These are phyloP conservation scores for Hygrophila difformis DNA, from an alignment of 257 asterid species.

Conservation along the genomic window DNA sequence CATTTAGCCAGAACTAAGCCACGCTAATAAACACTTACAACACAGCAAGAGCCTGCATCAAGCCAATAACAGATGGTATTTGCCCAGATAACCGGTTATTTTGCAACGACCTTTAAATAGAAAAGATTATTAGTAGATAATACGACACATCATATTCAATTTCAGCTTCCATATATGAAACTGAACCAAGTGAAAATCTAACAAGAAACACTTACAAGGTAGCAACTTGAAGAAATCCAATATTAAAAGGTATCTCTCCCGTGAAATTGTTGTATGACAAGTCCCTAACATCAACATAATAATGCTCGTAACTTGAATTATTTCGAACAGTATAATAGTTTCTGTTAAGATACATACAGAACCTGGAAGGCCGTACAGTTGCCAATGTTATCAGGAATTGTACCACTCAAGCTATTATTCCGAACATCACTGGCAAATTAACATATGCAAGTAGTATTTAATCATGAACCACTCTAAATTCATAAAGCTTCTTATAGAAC, in stretches of 20 bases:
- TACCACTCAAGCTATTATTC: conserved; percentile 84
- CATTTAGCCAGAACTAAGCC: not conserved
- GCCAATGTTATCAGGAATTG: conserved; percentile 77
- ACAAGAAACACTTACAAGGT: conserved; percentile 57
- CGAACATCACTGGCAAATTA: conserved; percentile 73
- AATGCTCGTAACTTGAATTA: not conserved
- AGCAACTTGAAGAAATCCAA: conserved; percentile 98
- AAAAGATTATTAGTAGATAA: not conserved
- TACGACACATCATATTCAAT: no score
- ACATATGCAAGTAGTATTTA: no score
- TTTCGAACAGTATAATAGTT: not conserved
- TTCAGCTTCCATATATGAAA: no score
- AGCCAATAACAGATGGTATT: conserved; percentile 89
- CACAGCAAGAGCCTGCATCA: conserved; percentile 99
- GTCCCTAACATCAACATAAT: conserved; percentile 43
- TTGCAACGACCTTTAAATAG: conserved; percentile 32
- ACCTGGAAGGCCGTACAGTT: conserved; percentile 97
- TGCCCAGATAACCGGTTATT: conserved; percentile 62
- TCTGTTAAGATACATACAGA: conserved; percentile 57
- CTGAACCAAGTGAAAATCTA: no score
- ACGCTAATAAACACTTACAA: conserved; percentile 37
- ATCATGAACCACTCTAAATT: no score
- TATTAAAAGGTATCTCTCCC: conserved; percentile 88
- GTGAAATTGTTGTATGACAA: conserved; percentile 72
- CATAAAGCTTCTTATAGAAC: no score